phyloP scores from a whole-genome alignment of 371 early-diverging fungal genomes.

The Caulochytrium protostelioides region DNA sequence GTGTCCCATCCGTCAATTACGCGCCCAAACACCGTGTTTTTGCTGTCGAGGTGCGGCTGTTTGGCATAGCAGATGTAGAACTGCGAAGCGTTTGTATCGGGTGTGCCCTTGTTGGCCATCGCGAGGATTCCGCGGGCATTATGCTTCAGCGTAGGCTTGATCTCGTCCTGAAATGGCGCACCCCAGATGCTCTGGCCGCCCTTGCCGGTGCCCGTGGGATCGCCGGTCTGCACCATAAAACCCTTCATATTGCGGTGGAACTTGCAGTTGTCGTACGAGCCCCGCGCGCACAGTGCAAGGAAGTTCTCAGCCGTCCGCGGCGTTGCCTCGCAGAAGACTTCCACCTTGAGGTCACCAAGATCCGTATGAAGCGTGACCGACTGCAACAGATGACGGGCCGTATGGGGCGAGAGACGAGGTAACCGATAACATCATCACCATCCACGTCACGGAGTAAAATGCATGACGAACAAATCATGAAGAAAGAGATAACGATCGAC shows the following conservation, averaged over 20 bases:
- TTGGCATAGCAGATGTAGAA: constrained; percentile 78
- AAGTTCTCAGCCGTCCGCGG: constrained; percentile 44
- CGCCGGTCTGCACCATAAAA: constrained; percentile 80
- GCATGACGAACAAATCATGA: too few species aligned
- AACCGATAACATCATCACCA: too few species aligned
- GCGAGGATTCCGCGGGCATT: constrained; percentile 65
- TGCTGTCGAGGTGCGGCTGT: constrained; percentile 64
- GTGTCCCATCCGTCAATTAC: constrained; percentile 76
- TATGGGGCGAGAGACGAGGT: too few species aligned
- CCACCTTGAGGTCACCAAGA: constrained; percentile 66
- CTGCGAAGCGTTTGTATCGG: constrained; percentile 72
- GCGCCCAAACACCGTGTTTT: constrained; percentile 82
- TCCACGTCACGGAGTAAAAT: too few species aligned
- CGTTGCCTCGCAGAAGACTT: constrained; percentile 18
- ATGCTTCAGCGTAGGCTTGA: constrained; percentile 61
- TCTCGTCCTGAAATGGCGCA: constrained; percentile 66
- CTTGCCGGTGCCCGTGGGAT: constrained; percentile 63
- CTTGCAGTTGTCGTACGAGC: constrained; percentile 66
- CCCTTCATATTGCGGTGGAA: constrained; percentile 76
- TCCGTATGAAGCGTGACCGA: constrained; percentile 65
- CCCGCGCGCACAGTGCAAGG: constrained; percentile 75
- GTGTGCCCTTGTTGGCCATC: constrained; percentile 91
- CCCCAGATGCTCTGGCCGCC: constrained; percentile 79
- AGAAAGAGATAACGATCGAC: too few species aligned
- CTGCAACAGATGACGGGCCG: too few species aligned